Evolutionary conservation across 768 basidiomycete species (phyloP).

Genomic region (Suillus sp.): DNA sequence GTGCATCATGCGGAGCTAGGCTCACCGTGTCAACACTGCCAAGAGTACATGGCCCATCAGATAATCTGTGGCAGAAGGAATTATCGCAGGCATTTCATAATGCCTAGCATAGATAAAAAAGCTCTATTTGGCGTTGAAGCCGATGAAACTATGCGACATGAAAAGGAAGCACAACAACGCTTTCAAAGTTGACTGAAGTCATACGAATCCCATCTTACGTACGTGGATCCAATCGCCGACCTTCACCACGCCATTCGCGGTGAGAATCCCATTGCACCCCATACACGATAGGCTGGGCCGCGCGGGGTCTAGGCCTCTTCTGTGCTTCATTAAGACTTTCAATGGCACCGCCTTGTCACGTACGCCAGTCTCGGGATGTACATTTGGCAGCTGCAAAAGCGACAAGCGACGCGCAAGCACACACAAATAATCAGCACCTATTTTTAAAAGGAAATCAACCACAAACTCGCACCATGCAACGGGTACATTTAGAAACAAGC

Average conservation of each 20-base stretch:
- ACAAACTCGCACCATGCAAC: conserved; percentile 62
- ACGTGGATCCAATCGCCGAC: conserved; percentile 66
- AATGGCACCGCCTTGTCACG: conserved; percentile 74
- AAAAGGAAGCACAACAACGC: neutral
- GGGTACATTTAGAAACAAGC: conserved; percentile 67
- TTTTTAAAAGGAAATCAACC: conserved; percentile 11
- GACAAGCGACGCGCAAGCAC: too few species aligned
- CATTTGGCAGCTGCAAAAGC: conserved; percentile 64
- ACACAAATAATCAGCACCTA: conserved; percentile 8
- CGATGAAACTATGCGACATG: neutral
- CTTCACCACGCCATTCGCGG: conserved; percentile 49
- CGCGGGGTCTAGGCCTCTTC: conserved; percentile 56
- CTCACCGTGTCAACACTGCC: neutral
- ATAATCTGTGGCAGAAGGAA: neutral
- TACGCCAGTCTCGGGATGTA: conserved; percentile 62
- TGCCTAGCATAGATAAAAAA: neutral
- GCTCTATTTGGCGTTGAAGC: neutral
- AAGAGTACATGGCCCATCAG: neutral
- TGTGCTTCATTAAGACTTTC: conserved; percentile 75
- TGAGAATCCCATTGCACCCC: conserved; percentile 64
- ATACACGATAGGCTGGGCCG: conserved; percentile 58
- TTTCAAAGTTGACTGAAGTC: neutral
- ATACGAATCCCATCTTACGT: conserved; percentile 40
- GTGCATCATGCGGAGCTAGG: neutral
- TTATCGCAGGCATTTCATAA: neutral